These are phyloP conservation scores for Vararia minispora DNA, from an alignment of 768 basidiomycete species.

Conservation along the genomic window DNA sequence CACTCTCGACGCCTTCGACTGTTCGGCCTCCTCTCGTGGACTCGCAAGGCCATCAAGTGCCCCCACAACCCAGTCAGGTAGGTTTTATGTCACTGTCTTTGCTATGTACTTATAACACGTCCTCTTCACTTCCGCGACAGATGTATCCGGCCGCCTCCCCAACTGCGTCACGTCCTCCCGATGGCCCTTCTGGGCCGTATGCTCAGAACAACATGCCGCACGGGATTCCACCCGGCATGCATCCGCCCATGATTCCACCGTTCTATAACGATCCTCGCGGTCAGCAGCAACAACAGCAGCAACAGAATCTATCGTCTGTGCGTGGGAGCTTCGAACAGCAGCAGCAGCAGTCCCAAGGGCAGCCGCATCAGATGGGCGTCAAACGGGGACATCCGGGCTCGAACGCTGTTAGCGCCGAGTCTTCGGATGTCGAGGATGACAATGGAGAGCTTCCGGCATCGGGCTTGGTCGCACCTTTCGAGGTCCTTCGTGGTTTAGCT, in stretches of 20 bases:
- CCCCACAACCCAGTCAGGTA: constrained; percentile 15
- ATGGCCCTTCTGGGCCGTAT: constrained; percentile 5
- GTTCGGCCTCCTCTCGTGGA: constrained; percentile 16
- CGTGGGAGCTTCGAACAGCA: constrained; percentile 44
- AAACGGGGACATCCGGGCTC: constrained; percentile 57
- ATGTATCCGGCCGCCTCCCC: constrained; percentile 9
- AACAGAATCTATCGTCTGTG: constrained; percentile 44
- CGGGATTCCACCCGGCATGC: constrained; percentile 4
- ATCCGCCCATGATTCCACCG: constrained; percentile 11
- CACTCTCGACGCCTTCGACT: constrained; percentile 30
- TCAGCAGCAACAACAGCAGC: constrained; percentile 19
- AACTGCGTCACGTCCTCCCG: neutral
- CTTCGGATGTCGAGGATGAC: constrained; percentile 78
- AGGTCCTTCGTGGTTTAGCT: constrained; percentile 70
- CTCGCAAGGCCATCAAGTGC: constrained; percentile 17
- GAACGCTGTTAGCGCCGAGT: constrained; percentile 66
- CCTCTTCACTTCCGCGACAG: constrained; percentile 2
- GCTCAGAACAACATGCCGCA: constrained; percentile 5
- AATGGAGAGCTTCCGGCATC: constrained; percentile 73
- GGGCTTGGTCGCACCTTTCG: constrained; percentile 80
- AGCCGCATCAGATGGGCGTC: constrained; percentile 15
- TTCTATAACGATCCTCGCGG: constrained; percentile 10
- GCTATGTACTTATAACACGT: neutral
- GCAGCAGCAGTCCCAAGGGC: constrained; percentile 17
- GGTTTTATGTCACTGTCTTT: constrained; percentile 19